Conservation (phyloP, 1,139 yeast species). For the Candida sanyaensis region DNA sequence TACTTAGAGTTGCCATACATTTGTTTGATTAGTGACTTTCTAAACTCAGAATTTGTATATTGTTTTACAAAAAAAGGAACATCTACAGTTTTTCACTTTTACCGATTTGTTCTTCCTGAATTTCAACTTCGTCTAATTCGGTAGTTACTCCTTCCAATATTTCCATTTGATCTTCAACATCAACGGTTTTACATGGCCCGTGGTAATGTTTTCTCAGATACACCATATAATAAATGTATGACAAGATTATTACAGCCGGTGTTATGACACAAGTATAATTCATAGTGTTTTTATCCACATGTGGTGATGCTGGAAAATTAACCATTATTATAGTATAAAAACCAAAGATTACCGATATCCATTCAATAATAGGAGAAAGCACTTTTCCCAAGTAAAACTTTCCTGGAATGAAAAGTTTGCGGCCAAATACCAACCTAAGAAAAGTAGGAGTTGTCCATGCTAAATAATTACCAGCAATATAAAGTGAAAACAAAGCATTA, state of each 20-base stretch:
- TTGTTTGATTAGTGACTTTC: too few species aligned
- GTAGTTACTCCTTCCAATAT: not conserved
- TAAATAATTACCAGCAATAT: conserved; percentile 56
- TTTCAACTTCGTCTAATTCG: conserved; percentile 6
- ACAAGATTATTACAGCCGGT: conserved; percentile 34
- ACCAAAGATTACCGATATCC: conserved; percentile 27
- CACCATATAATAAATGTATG: conserved; percentile 28
- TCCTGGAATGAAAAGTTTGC: conserved; percentile 56
- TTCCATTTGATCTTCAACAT: conserved; percentile 11
- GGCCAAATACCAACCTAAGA: conserved; percentile 43
- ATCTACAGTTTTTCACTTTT: not conserved
- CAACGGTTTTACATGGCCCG: conserved; percentile 33
- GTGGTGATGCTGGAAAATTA: conserved; percentile 37
- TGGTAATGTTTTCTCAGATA: conserved; percentile 29
- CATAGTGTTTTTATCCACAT: conserved; percentile 31
- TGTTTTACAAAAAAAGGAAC: not conserved
- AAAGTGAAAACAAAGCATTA: conserved; percentile 57
- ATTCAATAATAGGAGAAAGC: conserved; percentile 27
- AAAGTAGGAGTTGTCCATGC: conserved; percentile 16
- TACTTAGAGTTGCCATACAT: too few species aligned
- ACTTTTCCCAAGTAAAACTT: conserved; percentile 58
- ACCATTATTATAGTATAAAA: conserved; percentile 33
- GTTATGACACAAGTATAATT: conserved; percentile 37
- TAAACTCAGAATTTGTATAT: not conserved
- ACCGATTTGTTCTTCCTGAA: conserved; percentile 1